Evolutionary conservation across 2,329 filamentous ascomycete species (phyloP), one percentile per base, ranked within the genome.

Genomic region (Lasiodiplodia citricola): DNA sequence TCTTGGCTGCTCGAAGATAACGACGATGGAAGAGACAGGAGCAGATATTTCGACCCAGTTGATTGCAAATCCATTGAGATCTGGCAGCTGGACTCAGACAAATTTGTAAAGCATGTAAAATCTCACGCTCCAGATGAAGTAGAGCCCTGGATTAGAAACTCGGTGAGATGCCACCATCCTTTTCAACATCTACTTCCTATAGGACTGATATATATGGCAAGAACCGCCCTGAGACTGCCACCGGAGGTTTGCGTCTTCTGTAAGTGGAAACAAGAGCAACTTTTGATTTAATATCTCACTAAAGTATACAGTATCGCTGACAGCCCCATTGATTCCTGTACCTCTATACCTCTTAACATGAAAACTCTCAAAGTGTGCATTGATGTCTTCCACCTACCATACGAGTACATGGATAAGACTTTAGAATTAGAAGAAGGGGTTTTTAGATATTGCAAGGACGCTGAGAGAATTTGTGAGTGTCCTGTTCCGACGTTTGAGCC

Each of bases 371-470:
- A 44, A 3, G 41, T 0, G 7, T 44, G 16, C 2, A 44, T 44
- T 4, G 41, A 44, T 16, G 6, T 44, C 7, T 44, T 44, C 5
- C 6, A 44, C 18, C 7, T 44, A 18, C 41, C 41, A 44, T 8
- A n/a, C 8, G 41, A 44, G 18, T 44, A 18, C 41, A n/a, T 44
- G 5, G 41, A 44, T n/a, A 44, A n/a, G 18, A 1, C 8, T 44
- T 0, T n/a, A 0, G 5, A 4, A 2, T 1, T n/a, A 0, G 0
- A n/a, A 7, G 1, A n/a, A 7, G 41, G 14, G 16, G 1, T 44
- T 16, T 44, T 44, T 3, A 44, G 6, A 18, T 44, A 18, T 16
- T 8, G 41, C 18, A 8, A 44, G 18, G 41, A 44, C 16, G 18
- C 41, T 3, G 0, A 16, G 8, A n/a, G 41, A 18, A 2, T 3